Evolutionary conservation across 2,329 filamentous ascomycete species (phyloP).

Genomic region (Aspergillus neoniger): DNA sequence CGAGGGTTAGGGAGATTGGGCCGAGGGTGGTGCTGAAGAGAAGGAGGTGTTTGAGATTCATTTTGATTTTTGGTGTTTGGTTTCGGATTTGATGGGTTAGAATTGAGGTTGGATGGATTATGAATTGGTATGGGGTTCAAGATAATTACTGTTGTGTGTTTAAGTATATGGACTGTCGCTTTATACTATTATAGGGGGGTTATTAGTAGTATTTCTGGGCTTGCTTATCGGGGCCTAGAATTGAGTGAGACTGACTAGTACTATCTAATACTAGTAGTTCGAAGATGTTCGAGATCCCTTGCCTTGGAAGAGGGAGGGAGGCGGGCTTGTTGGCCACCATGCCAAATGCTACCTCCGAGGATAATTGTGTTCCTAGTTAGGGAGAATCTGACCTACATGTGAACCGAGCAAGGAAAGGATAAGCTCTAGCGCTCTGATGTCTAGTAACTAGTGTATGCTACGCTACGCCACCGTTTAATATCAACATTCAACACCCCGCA

Average conservation of each 20-base stretch:
- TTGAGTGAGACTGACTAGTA: no score
- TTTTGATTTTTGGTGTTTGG: constrained; percentile 9
- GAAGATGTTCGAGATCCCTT: no score
- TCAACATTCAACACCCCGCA: constrained; percentile 14
- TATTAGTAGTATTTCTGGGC: no score
- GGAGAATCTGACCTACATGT: background rate
- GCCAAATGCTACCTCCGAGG: background rate
- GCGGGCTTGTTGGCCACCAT: background rate
- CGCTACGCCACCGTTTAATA: background rate
- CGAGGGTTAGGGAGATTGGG: constrained; percentile 18
- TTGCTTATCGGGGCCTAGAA: no score
- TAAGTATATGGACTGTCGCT: background rate
- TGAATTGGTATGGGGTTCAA: no score
- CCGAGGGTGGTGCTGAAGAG: constrained; percentile 11
- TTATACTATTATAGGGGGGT: background rate
- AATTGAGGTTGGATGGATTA: no score
- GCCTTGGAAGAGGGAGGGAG: no score
- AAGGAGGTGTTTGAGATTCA: constrained; percentile 27
- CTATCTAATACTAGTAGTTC: no score
- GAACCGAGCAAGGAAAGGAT: background rate
- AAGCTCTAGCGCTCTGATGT: background rate
- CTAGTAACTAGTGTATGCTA: no score
- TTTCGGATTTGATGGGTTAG: background rate
- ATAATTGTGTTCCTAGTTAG: background rate
- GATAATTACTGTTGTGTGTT: no score